Conservation (phyloP, 208 protist species). For the Leishmania tarentolae region DNA sequence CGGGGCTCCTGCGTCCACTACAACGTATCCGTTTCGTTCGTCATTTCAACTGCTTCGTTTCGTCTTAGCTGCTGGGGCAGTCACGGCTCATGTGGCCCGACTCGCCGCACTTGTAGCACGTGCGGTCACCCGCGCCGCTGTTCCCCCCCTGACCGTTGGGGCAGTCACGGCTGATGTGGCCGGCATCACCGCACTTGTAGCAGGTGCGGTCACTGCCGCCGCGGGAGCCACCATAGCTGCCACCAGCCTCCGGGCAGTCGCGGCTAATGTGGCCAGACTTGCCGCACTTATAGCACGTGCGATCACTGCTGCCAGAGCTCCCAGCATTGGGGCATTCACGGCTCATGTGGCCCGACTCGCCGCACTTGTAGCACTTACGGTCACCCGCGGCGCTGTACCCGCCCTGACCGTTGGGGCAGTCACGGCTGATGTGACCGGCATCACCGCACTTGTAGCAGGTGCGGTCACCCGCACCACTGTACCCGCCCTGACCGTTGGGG, state of each 20-base stretch:
- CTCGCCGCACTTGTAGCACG: conserved; percentile 89
- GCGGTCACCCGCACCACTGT: conserved; percentile 57
- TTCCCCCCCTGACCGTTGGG: conserved; percentile 39
- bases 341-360: conserved; percentile 77
- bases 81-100: conserved; percentile 85
- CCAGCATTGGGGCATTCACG: conserved; percentile 78
- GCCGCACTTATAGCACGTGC: conserved; percentile 85
- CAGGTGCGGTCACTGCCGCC: conserved; percentile 56
- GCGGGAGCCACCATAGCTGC: conserved; percentile 27
- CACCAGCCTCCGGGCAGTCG: conserved; percentile 67
- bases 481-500: conserved; percentile 49
- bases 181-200: conserved; percentile 85
- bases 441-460: conserved; percentile 83
- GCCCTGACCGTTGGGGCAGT: conserved; percentile 65
- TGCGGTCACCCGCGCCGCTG: conserved; percentile 36
- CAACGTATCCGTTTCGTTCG: conserved; percentile 5
- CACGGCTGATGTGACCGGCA: conserved; percentile 76
- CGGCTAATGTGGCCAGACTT: conserved; percentile 79
- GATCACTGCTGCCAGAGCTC: conserved; percentile 48
- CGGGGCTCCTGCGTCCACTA: neutral
- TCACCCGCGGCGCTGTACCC: conserved; percentile 41
- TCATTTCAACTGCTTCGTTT: neutral
- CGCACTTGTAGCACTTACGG: conserved; percentile 85
- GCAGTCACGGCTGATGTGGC: conserved; percentile 86
- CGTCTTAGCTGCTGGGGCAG: conserved; percentile 47